A percentile compares a stretch with the other conserved stretches of the same genome.
Evolutionary conservation across 805 yeast species (phyloP).

Genomic region (Candida railenensis): DNA sequence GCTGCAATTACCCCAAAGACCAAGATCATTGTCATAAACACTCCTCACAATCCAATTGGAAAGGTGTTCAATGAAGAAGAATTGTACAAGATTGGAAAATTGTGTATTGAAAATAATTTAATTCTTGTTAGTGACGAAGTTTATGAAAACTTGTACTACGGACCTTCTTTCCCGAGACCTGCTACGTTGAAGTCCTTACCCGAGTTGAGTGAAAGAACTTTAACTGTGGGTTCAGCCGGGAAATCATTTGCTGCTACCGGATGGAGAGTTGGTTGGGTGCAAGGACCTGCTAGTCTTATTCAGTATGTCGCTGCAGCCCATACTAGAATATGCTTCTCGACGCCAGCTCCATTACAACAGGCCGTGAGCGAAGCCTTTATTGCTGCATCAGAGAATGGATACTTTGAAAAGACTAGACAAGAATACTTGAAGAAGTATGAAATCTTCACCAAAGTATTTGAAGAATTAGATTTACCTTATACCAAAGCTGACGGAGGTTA

Average conservation of each 20-base stretch:
- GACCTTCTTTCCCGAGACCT: conserved; percentile 69
- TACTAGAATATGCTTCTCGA: conserved; percentile 88
- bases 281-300: conserved; percentile 80
- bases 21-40: conserved; percentile 81
- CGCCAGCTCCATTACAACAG: conserved; percentile 90
- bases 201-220: conserved; percentile 73
- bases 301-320: conserved; percentile 86
- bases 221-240: conserved; percentile 96
- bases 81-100: conserved; percentile 67
- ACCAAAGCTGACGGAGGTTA: conserved; percentile 93
- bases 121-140: conserved; percentile 91
- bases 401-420: conserved; percentile 67
- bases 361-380: conserved; percentile 80
- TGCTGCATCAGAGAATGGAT: conserved; percentile 58
- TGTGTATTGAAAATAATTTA: conserved; percentile 84
- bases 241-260: conserved; percentile 99
- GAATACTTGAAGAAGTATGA: conserved; percentile 71
- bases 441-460: conserved; percentile 74
- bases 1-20: conserved; percentile 72
- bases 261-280: conserved; percentile 97
- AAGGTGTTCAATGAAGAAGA: conserved; percentile 70
- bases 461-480: conserved; percentile 85
- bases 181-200: conserved; percentile 68
- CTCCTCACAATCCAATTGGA: conserved; percentile 97
- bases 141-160: conserved; percentile 84